Percentiles rank a stretch among this genome's conserved stretches.
Evolutionary conservation across 75 land plant species (phyloP).

Genomic region (Picea glauca): DNA sequence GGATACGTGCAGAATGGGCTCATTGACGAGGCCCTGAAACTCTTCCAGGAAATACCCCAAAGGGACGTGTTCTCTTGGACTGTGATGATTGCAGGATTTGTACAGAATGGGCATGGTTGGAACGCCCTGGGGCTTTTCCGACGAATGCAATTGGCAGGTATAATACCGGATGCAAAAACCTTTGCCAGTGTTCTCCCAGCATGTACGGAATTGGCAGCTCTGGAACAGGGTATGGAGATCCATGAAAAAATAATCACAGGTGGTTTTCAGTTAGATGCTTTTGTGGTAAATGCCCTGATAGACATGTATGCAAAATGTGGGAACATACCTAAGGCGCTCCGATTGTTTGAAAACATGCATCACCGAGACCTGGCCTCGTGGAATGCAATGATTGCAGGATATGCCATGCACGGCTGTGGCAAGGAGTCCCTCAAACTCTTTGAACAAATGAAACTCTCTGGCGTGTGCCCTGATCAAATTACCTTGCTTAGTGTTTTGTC

Average conservation of each 20-base stretch:
- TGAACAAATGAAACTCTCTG: slow-evolving; percentile 19
- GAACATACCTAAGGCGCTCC: neutral
- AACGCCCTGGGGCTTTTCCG: slow-evolving; percentile 17
- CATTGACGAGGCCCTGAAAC: slow-evolving; percentile 6
- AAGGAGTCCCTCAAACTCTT: slow-evolving; percentile 22
- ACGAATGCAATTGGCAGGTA: slow-evolving; percentile 15
- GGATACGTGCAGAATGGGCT: slow-evolving; percentile 16
- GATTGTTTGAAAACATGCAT: slow-evolving; percentile 14
- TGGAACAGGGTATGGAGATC: slow-evolving; percentile 22
- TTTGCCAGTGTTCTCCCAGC: slow-evolving; percentile 21
- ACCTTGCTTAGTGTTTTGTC: slow-evolving; percentile 22
- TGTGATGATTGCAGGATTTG: slow-evolving; percentile 27
- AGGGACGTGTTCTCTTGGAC: slow-evolving; percentile 26
- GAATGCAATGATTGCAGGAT: slow-evolving; percentile 21
- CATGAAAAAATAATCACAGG: slow-evolving; percentile 11
- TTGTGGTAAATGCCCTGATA: slow-evolving; percentile 13
- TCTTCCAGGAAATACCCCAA: slow-evolving; percentile 18
- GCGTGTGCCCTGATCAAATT: slow-evolving; percentile 14
- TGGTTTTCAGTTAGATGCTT: slow-evolving; percentile 10
- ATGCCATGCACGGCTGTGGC: slow-evolving; percentile 4
- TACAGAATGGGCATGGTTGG: slow-evolving; percentile 11
- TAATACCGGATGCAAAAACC: slow-evolving; percentile 19
- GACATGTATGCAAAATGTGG: slow-evolving; percentile 20
- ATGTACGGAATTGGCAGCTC: slow-evolving; percentile 13
- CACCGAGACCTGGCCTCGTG: slow-evolving; percentile 8